Conservation (phyloP, 805 yeast species). For the Candida cerambycidarum region DNA sequence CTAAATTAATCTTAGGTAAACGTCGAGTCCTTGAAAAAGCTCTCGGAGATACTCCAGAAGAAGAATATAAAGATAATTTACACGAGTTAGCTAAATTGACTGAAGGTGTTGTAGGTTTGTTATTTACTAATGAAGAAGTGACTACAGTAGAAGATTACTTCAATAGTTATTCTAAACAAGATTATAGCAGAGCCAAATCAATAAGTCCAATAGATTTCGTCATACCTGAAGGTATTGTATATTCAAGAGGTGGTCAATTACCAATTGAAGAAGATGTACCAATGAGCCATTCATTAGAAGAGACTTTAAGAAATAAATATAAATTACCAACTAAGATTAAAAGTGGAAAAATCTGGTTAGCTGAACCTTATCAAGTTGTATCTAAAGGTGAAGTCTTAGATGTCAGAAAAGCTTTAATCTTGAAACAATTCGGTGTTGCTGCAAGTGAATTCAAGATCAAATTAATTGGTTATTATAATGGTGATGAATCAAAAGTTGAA, state of each 20-base stretch:
- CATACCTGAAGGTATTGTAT: conserved; percentile 87
- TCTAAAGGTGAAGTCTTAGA: conserved; percentile 76
- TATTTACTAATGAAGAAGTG: conserved; percentile 86
- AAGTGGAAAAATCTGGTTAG: conserved; percentile 80
- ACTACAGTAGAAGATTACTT: conserved; percentile 91
- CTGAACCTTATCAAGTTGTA: conserved; percentile 78
- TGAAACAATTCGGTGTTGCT: conserved; percentile 95
- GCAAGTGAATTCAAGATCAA: conserved; percentile 86
- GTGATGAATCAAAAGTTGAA: conserved; percentile 36
- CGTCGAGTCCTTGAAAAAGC: conserved; percentile 93
- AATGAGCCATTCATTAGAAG: conserved; percentile 93
- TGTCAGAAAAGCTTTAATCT: conserved; percentile 85
- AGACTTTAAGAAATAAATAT: conserved; percentile 82
- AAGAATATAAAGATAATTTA: conserved; percentile 85
- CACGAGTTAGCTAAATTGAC: conserved; percentile 63
- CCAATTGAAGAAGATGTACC: conserved; percentile 92
- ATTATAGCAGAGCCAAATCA: conserved; percentile 88
- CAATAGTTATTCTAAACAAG: conserved; percentile 70
- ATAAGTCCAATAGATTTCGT: conserved; percentile 79
- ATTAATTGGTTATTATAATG: conserved; percentile 74
- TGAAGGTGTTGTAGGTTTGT: conserved; percentile 79
- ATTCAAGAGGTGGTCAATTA: conserved; percentile 93
- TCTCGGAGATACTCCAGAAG: conserved; percentile 81
- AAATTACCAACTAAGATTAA: conserved; percentile 91
- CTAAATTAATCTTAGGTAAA: conserved; percentile 86